These are phyloP conservation scores for Halophytophthora polymorphica DNA, from an alignment of 352 stramenopile genomes.

Conservation along the genomic window DNA sequence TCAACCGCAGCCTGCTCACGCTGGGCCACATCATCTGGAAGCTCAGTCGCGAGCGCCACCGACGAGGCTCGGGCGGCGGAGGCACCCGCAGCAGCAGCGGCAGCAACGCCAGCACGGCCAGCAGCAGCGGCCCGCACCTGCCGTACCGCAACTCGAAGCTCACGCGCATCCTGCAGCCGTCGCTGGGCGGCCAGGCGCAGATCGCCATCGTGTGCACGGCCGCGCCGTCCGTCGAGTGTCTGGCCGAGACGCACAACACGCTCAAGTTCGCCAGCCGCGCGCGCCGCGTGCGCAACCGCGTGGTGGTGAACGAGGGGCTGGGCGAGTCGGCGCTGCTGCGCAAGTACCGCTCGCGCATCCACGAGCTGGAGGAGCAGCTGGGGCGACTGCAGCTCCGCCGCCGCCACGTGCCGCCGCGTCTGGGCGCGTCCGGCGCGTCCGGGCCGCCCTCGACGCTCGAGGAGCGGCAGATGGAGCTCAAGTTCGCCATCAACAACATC, in stretches of 20 bases:
- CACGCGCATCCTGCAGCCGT: slow-evolving; percentile 96
- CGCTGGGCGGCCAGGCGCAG: slow-evolving; percentile 92
- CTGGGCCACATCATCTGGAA: slow-evolving; percentile 95
- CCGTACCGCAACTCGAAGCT: slow-evolving; percentile 98
- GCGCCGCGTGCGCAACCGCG: slow-evolving; percentile 91
- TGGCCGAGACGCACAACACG: slow-evolving; percentile 94
- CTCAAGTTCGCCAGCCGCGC: slow-evolving; percentile 95
- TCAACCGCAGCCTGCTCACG: slow-evolving; percentile 90
- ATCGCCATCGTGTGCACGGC: slow-evolving; percentile 97
- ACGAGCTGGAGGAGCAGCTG: slow-evolving; percentile 63
- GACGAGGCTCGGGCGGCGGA: slow-evolving; percentile 13
- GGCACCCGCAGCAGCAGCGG: slow-evolving; percentile 13
- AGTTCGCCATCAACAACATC: slow-evolving; percentile 81
- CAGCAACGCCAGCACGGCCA: slow-evolving; percentile 18
- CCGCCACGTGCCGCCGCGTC: slow-evolving; percentile 13
- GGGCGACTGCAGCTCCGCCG: slow-evolving; percentile 51
- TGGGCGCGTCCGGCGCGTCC: slow-evolving; percentile 9
- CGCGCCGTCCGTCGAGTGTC: slow-evolving; percentile 91
- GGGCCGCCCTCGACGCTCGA: slow-evolving; percentile 32
- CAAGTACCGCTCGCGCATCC: slow-evolving; percentile 68
- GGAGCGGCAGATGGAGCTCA: slow-evolving; percentile 65
- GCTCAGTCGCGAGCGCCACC: slow-evolving; percentile 63
- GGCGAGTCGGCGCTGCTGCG: slow-evolving; percentile 63
- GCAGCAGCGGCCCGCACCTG: slow-evolving; percentile 62
- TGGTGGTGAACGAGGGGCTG: slow-evolving; percentile 85